Base-by-base conservation (phyloP, 2,329 filamentous ascomycete genomes). In the Ophiostoma ips region DNA sequence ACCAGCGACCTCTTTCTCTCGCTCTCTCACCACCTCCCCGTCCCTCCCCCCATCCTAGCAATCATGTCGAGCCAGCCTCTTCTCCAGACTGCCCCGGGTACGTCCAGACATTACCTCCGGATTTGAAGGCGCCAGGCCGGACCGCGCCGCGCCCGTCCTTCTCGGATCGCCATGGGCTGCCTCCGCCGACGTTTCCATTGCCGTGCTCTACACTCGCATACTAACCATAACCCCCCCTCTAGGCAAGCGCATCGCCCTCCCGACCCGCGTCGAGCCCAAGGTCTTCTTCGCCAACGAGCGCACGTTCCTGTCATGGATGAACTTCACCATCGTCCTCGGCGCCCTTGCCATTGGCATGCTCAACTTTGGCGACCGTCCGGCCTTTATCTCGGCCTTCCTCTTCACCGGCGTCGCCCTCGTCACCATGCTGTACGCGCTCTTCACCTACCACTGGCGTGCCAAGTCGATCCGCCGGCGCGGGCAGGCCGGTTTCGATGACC, bases 211-310 rank as follows among this genome's bases (percentile, higher is more conserved):
- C 12, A 18, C 43, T 53, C 38, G 35, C 28, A 18, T 18, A 9
- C 40, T 38, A 19, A 51, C n/a, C 46, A 18, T 28, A 19, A 51
- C n/a, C 46, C 15, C 19, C 24, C 36, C 48, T 49, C 9, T 35
- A 95, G 90, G 90, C 77, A 98, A 98, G 73, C 87, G 90, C 64
- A 96, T 98, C 65, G 90, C 92, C 61, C 87, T 98, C 57, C 92
- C 92, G 52, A 95, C 90, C 53, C 88, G 92, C 59, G 90, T 98
- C 68, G 92, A 98, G 69, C 92, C 92, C 61, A 98, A 98, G 71
- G 92, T 98, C 73, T 98, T 96, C 80, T 98, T 98, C 75, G 92
- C 92, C 70, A 98, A 98, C 75, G 92, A 98, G 72, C 87, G 92
- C 56, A 98, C 92, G 56, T 98, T 98, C 67, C 81, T 98, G 62